Percentiles rank a stretch among this genome's conserved stretches.
Conservation (phyloP, 2,329 filamentous ascomycete genomes). For the Aureobasidium zeae region DNA sequence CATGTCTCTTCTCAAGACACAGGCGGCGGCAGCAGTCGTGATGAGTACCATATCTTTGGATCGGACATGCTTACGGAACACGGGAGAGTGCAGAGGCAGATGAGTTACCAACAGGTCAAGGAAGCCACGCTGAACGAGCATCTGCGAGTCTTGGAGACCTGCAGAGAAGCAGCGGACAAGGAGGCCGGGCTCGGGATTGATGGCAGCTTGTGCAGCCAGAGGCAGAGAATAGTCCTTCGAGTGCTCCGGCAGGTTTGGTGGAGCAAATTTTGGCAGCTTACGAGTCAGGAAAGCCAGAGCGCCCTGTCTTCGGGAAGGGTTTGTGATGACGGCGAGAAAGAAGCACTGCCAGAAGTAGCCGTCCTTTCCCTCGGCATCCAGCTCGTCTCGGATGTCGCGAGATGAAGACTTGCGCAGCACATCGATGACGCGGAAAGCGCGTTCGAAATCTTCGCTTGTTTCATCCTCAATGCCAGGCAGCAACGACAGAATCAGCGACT, state of each 20-base stretch:
- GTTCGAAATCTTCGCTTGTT: conserved; percentile 92
- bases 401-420: conserved; percentile 62
- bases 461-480: conserved; percentile 91
- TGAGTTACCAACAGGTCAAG: conserved; percentile 87
- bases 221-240: conserved; percentile 16
- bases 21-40: conserved; percentile 71
- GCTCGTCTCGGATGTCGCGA: conserved; percentile 39
- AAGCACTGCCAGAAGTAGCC: conserved; percentile 98
- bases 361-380: conserved; percentile 45
- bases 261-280: conserved; percentile 62
- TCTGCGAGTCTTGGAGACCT: conserved; percentile 75
- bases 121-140: conserved; percentile 88
- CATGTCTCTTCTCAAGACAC: conserved; percentile 89
- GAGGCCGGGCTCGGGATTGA: conserved; percentile 82
- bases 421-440: conserved; percentile 69
- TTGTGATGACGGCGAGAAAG: conserved; percentile 87
- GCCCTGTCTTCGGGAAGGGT: conserved; percentile 71
- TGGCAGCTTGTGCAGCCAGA: conserved; percentile 56
- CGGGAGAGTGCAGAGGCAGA: conserved; percentile 70
- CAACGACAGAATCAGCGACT: conserved; percentile 79
- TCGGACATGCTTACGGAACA: conserved; percentile 68
- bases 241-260: conserved; percentile 22
- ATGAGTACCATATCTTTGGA: conserved; percentile 70
- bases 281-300: conserved; percentile 79
- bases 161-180: conserved; percentile 86